Percentiles rank a stretch among this genome's conserved stretches.
Evolutionary conservation across 169 alveolate species (phyloP).

Genomic region (Plasmodium gonderi): DNA sequence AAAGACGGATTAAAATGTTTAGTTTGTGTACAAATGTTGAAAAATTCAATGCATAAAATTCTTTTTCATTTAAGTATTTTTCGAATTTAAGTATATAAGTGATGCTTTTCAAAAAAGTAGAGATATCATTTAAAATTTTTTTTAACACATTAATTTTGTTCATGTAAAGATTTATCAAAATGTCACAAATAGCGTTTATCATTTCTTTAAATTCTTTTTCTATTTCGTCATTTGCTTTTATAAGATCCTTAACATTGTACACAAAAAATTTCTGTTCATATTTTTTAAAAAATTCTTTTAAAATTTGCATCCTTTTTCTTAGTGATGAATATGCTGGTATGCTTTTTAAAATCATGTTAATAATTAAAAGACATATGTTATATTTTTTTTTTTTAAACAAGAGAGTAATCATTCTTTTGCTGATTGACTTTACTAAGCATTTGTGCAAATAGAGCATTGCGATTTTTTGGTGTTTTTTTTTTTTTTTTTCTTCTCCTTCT

Average conservation of each 20-base stretch:
- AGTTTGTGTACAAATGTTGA: slow-evolving; percentile 1
- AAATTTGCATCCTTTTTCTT: slow-evolving; percentile 28
- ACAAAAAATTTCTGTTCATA: slow-evolving; percentile 39
- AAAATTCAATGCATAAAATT: background rate
- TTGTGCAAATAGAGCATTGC: slow-evolving; percentile 30
- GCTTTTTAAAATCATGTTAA: slow-evolving; percentile 46
- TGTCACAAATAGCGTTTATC: slow-evolving; percentile 35
- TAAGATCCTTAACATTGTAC: slow-evolving; percentile 12
- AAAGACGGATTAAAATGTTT: background rate
- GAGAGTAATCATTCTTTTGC: slow-evolving; percentile 35
- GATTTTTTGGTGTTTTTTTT: background rate
- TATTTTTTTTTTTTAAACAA: slow-evolving; percentile 53
- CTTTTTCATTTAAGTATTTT: slow-evolving; percentile 9
- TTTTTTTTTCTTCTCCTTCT: background rate
- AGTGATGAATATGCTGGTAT: slow-evolving; percentile 41
- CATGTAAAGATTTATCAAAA: slow-evolving; percentile 47
- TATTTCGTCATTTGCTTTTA: slow-evolving; percentile 51
- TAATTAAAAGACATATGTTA: slow-evolving; percentile 31
- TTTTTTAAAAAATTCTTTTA: slow-evolving; percentile 39
- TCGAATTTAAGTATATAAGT: slow-evolving; percentile 39
- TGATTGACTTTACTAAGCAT: slow-evolving; percentile 26
- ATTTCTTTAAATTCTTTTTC: slow-evolving; percentile 60
- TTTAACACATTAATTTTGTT: slow-evolving; percentile 33
- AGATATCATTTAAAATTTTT: slow-evolving; percentile 35
- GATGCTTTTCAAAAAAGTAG: slow-evolving; percentile 16